Evolutionary conservation across 202 grass and related monocot genomes (phyloP), one percentile per base, ranked within the genome.

Genomic region (Digitaria exilis): DNA sequence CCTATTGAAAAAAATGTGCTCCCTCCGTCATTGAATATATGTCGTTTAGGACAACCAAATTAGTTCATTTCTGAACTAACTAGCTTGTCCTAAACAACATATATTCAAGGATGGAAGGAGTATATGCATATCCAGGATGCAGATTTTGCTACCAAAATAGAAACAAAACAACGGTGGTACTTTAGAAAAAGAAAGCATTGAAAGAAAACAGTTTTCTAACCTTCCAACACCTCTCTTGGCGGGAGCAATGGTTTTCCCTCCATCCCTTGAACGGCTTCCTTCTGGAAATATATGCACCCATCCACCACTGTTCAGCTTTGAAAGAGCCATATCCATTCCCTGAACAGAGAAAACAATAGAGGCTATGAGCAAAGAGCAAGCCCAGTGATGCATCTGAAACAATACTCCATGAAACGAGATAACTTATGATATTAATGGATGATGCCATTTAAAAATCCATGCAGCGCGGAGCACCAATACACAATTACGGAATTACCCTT

Each of bases 251-350:
- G 93, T 98, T 91, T 79, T 98, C 30, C 96, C 96, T 79, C 93
- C 89, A 79, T 98, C 93, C 74, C 77, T 93, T 43, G 96, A 98
- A 29, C 93, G 93, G 77, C 93, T 94, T 85, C 96, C 93, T 89
- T 98, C 93, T 1, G 93, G 96, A 85, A 98, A 98, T 94, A 98
- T 98, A 85, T 98, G 96, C 86, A 98, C 89, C 96, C 93, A 98
- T 62, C 96, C 93, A 69, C 96, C 96, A 85, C 78, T 96, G 73
- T 98, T 96, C 35, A 98, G 73, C 71, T 98, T 98, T 8, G 91
- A 92, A 22, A 98, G 84, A 55, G 91, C 93, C 89, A 93, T 90
- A 85, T 98, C 93, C 96, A 98, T 98, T 80, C 96, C 96, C 96
- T 98, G 25, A 41, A 85, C 5, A 71, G 49, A 69, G 4, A 17